These are phyloP conservation scores for Fagopyrum tataricum DNA, from an alignment of 148 eudicot genomes.

Conservation along the genomic window DNA sequence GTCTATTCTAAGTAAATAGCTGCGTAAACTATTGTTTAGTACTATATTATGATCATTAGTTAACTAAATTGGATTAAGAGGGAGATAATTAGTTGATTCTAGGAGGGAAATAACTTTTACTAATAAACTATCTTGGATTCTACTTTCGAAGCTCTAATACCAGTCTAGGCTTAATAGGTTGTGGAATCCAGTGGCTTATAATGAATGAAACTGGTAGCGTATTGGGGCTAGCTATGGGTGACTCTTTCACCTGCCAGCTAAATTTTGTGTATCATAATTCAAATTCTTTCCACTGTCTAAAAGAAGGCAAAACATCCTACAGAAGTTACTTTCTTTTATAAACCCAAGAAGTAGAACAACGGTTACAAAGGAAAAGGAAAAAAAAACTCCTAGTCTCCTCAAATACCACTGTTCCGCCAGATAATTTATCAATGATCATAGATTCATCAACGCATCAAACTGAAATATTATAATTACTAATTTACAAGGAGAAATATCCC, in stretches of 20 bases:
- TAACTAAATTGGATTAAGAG: background rate
- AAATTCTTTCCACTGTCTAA: background rate
- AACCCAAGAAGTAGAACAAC: background rate
- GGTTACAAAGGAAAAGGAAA: background rate
- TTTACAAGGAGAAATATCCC: background rate
- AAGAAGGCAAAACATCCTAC: background rate
- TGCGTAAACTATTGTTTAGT: background rate
- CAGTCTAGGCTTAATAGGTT: background rate
- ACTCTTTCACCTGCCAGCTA: background rate
- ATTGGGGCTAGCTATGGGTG: background rate
- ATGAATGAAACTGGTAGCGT: background rate
- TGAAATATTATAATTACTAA: background rate
- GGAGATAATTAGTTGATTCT: background rate
- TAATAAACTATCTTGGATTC: background rate
- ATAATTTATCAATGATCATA: background rate
- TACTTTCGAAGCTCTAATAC: background rate
- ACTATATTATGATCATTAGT: background rate
- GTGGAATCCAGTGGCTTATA: background rate
- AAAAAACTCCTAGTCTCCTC: background rate
- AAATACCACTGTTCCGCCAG: background rate
- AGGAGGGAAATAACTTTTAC: background rate
- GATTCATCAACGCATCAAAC: conserved; percentile 3
- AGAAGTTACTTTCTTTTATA: background rate
- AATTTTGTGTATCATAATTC: background rate
- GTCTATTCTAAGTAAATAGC: background rate